Evolutionary conservation across 2,329 filamentous ascomycete genomes (phyloP).

Genomic region (Fusarium oligoseptatum): DNA sequence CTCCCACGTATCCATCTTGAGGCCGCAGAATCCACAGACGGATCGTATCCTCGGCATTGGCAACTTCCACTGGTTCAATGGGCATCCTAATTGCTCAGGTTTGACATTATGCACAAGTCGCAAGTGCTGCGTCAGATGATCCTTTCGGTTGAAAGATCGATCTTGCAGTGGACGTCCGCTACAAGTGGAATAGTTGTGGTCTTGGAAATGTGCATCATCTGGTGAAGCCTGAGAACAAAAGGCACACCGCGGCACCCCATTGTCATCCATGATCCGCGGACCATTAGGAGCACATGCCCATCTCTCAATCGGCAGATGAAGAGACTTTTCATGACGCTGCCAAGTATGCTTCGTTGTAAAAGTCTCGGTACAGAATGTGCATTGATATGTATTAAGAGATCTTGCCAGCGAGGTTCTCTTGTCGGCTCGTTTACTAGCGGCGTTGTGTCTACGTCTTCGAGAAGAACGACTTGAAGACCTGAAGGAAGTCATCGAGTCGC

Average conservation of each 20-base stretch:
- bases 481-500: not conserved
- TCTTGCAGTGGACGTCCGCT: not conserved
- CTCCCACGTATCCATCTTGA: not conserved
- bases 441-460: not conserved
- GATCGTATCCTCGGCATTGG: not conserved
- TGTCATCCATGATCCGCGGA: not conserved
- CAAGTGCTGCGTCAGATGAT: not conserved
- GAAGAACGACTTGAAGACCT: not conserved
- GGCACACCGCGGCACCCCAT: not conserved
- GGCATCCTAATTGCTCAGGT: not conserved
- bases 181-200: not conserved
- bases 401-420: not conserved
- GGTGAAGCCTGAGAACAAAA: not conserved
- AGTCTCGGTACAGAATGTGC: not conserved
- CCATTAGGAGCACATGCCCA: not conserved
- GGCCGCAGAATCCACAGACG: not conserved
- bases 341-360: conserved; percentile 6
- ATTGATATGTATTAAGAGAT: not conserved
- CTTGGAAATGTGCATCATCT: not conserved
- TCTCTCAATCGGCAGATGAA: not conserved
- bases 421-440: not conserved
- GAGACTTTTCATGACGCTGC: conserved; percentile 1
- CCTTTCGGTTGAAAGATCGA: not conserved
- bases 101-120: not conserved
- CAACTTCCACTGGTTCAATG: not conserved